These are phyloP conservation scores for Dimargaris cristalligena DNA, from an alignment of 192 early-diverging fungal genomes.

Conservation along the genomic window DNA sequence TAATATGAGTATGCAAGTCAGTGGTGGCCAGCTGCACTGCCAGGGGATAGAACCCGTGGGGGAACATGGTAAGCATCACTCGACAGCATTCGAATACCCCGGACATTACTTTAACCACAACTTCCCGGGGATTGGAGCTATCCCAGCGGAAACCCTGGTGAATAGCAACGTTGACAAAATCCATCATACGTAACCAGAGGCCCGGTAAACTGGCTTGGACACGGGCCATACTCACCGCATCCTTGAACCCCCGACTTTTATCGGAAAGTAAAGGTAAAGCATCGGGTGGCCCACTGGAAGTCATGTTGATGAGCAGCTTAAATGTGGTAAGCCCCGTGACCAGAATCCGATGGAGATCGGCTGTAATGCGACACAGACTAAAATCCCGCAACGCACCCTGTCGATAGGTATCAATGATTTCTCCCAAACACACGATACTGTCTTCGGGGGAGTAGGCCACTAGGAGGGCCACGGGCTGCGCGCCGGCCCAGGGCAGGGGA, in stretches of 20 bases:
- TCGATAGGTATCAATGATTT: not conserved
- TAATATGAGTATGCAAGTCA: not conserved
- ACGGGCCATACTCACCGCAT: not conserved
- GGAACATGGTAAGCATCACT: not conserved
- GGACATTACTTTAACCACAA: not conserved
- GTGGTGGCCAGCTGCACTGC: not conserved
- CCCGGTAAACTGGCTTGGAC: not conserved
- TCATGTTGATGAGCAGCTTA: not conserved
- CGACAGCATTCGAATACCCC: not conserved
- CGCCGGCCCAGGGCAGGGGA: not conserved
- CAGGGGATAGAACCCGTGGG: not conserved
- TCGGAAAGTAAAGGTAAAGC: not conserved
- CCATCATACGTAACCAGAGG: not conserved
- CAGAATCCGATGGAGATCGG: not conserved
- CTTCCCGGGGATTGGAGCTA: not conserved
- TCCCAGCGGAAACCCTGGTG: slow-evolving; percentile 5
- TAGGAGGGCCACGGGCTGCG: not conserved
- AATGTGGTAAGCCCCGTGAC: not conserved
- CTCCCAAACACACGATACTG: not conserved
- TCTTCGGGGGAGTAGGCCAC: slow-evolving; percentile 9
- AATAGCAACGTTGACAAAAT: not conserved
- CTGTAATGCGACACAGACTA: not conserved
- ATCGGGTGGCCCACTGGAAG: not conserved
- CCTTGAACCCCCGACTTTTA: not conserved
- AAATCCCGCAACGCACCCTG: not conserved